These are phyloP conservation scores for cucumber (Cucumis sativus) DNA, from an alignment of 306 rosid genomes.

Conservation along the genomic window DNA sequence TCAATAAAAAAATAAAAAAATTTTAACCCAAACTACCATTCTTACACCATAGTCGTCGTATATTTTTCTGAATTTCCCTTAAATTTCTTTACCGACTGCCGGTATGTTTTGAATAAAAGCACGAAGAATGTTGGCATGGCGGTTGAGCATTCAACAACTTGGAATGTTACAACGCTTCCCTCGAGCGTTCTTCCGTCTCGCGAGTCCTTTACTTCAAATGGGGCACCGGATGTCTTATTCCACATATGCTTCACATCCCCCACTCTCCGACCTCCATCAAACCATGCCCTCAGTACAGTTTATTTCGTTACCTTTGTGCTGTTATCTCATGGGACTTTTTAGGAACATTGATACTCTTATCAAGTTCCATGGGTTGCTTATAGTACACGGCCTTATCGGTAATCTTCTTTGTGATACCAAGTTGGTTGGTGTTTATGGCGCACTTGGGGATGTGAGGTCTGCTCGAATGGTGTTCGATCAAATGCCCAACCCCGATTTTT, in stretches of 20 bases:
- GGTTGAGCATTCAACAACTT: neutral
- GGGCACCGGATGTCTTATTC: too few species aligned
- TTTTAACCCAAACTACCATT: too few species aligned
- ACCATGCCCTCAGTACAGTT: conserved; percentile 15
- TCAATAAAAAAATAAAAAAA: too few species aligned
- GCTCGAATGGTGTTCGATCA: conserved; percentile 61
- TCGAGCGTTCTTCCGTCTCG: neutral
- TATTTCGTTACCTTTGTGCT: conserved; percentile 18
- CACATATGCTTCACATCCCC: neutral
- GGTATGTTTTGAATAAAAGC: neutral
- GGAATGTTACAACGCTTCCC: conserved; percentile 2
- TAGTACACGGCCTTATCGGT: conserved; percentile 26
- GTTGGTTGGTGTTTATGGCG: conserved; percentile 41
- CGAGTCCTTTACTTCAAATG: neutral
- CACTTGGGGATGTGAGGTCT: conserved; percentile 29
- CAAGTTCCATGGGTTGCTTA: conserved; percentile 42
- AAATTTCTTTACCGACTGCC: neutral
- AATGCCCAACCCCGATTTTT: conserved; percentile 33
- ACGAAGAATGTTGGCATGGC: neutral
- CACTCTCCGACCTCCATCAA: conserved; percentile 8
- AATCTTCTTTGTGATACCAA: conserved; percentile 28
- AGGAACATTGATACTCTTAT: conserved; percentile 29
- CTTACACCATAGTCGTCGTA: too few species aligned
- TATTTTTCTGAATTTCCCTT: too few species aligned
- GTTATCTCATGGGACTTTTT: conserved; percentile 33